phyloP scores from a whole-genome alignment of 495 filamentous ascomycete species.

The Penicillium subrubescens region DNA sequence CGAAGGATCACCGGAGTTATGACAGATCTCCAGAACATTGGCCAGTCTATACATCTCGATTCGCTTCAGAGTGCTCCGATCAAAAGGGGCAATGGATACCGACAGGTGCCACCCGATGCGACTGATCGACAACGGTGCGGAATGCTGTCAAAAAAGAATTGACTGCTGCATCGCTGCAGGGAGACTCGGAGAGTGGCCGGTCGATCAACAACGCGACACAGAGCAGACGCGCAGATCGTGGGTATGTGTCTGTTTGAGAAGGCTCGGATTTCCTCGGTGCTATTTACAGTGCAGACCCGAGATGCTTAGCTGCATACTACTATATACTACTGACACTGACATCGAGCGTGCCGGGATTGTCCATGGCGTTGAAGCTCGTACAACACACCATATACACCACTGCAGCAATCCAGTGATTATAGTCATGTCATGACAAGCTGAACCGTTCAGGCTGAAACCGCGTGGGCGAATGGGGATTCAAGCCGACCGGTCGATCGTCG shows the following conservation, averaged over 20 bases:
- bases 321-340: background rate
- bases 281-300: background rate
- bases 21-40: constrained; percentile 18
- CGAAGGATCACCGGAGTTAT: constrained; percentile 7
- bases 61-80: background rate
- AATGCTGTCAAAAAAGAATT: constrained; percentile 26
- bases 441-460: constrained; percentile 2
- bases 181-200: background rate
- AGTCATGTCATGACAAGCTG: background rate
- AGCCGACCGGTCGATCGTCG: background rate
- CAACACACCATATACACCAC: constrained; percentile 4
- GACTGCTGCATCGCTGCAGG: constrained; percentile 8
- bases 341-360: background rate
- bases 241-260: background rate
- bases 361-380: background rate
- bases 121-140: constrained; percentile 22
- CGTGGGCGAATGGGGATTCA: background rate
- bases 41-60: background rate
- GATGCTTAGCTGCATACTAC: background rate
- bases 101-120: constrained; percentile 4
- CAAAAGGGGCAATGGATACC: constrained; percentile 12
- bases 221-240: constrained; percentile 1
- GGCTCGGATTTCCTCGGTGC: background rate
- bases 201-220: constrained; percentile 7
- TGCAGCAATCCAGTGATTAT: background rate